Base-by-base conservation (phyloP, 2,329 filamentous ascomycete genomes). In the Didymella pomorum region DNA sequence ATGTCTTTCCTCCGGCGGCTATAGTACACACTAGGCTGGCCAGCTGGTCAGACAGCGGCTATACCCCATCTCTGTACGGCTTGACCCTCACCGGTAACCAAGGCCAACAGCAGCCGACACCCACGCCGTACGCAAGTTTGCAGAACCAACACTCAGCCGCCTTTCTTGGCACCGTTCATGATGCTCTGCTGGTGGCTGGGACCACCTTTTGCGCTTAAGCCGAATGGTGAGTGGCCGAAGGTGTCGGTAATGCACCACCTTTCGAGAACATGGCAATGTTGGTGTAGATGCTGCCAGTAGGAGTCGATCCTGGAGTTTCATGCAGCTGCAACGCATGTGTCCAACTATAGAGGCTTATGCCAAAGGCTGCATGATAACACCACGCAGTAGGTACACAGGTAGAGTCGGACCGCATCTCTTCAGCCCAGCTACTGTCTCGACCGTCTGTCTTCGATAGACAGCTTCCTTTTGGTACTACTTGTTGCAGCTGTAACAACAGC, bases 1-100 rank as follows among this genome's bases (percentile, higher is more conserved):
- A 43, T 60, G 47, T 65, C 62, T 61, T 66, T 64, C 50, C 53
- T 45, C 60, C 64, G 61, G 68, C 68, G 70, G 63, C 60, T 68
- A 70, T 50, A 54, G 39, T 31, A 42, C 58, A 58, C 58, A 58
- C 65, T 70, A 66, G 57, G 53, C 43, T 57, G 53, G 47, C 48
- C 58, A 66, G 56, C 58, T 50, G 59, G 60, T 64, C 65, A 64
- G 59, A 62, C 69, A 69, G 70, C 70, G 70, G 67, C 63, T 71
- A 72, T 59, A 64, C 60, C 44, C 52, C 56, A 52, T 43, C 58
- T 60, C 64, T 70, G 68, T 67, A 70, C 61, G 69, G 67, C 63
- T 66, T 52, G 57, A 54, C 44, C 60, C 63, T 63, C 49, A 56
- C 58, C 56, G 63, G 65, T 57, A 58, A 57, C 31, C 59, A 64